These are phyloP conservation scores for Peronospora destructor DNA, from an alignment of 352 stramenopile species.

Conservation along the genomic window DNA sequence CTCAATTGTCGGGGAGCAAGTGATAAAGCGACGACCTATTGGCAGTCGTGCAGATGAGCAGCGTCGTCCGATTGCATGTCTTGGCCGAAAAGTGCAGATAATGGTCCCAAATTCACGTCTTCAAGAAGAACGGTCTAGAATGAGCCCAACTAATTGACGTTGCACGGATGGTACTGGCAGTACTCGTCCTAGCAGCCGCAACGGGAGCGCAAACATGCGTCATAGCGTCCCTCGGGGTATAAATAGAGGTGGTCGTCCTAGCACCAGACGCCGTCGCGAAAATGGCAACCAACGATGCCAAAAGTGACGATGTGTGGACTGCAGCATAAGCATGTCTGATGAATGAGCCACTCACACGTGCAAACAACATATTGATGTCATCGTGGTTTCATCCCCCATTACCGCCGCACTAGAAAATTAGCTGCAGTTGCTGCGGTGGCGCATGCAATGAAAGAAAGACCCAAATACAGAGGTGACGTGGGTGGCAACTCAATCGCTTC, in stretches of 20 bases:
- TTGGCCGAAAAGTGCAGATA: conserved; percentile 29
- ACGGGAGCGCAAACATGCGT: conserved; percentile 1
- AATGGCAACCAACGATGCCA: conserved; percentile 25
- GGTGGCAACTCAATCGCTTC: conserved; percentile 9
- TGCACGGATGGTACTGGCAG: conserved; percentile 6
- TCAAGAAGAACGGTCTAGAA: conserved; percentile 8
- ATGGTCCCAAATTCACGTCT: conserved; percentile 7
- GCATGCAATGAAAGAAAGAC: conserved; percentile 46
- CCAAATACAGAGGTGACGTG: conserved; percentile 36
- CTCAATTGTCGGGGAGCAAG: conserved; percentile 8
- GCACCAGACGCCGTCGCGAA: conserved; percentile 6
- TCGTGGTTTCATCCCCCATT: conserved; percentile 18
- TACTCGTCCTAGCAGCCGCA: conserved; percentile 1
- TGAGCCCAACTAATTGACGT: conserved; percentile 3
- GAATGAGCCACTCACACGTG: not conserved
- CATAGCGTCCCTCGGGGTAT: conserved; percentile 5
- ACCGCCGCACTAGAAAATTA: conserved; percentile 35
- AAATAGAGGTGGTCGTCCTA: conserved; percentile 7
- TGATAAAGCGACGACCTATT: conserved; percentile 15
- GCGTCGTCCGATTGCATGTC: not conserved
- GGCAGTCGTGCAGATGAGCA: not conserved
- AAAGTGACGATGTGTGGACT: conserved; percentile 5
- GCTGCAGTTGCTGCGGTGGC: conserved; percentile 41
- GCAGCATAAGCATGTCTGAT: not conserved
- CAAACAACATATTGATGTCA: conserved; percentile 4